Percentiles rank a stretch among this genome's conserved stretches.
Conservation (phyloP, 495 filamentous ascomycete species). For the Barbatosphaeria neglecta region DNA sequence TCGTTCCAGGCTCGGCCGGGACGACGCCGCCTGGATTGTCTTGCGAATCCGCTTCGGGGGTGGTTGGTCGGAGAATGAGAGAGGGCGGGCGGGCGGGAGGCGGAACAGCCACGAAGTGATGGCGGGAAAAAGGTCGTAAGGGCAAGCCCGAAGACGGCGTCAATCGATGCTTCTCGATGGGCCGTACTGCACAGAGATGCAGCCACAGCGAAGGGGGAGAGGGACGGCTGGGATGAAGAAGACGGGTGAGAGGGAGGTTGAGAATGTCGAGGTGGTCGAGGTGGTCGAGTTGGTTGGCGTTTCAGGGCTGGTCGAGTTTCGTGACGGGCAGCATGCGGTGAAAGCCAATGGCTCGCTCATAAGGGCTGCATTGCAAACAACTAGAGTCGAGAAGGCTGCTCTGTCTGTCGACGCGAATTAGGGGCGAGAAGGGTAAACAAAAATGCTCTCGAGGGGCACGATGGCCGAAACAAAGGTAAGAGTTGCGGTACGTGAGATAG, state of each 20-base stretch:
- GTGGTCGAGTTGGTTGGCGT: not conserved
- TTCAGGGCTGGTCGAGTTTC: not conserved
- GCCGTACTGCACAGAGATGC: too few species aligned
- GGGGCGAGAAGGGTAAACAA: not conserved
- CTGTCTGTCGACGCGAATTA: too few species aligned
- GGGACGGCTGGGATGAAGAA: too few species aligned
- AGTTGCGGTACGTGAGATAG: not conserved
- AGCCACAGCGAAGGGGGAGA: too few species aligned
- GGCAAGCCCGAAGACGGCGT: not conserved
- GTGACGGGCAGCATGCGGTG: not conserved
- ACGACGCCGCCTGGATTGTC: not conserved
- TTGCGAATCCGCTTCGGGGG: not conserved
- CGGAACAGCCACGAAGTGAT: not conserved
- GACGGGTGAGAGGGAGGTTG: not conserved
- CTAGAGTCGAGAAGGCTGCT: not conserved
- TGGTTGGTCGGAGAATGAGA: not conserved
- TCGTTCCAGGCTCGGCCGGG: not conserved
- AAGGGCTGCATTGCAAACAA: not conserved
- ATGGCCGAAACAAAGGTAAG: too few species aligned
- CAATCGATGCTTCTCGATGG: not conserved
- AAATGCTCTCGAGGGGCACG: too few species aligned
- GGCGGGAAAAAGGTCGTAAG: not conserved
- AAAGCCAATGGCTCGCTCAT: not conserved
- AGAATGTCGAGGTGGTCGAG: not conserved
- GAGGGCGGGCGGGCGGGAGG: not conserved